A percentile compares a stretch with the other conserved stretches of the same genome.
phyloP scores from a whole-genome alignment of 2,329 filamentous ascomycete genomes.

The Pseudogymnoascus sp. region DNA sequence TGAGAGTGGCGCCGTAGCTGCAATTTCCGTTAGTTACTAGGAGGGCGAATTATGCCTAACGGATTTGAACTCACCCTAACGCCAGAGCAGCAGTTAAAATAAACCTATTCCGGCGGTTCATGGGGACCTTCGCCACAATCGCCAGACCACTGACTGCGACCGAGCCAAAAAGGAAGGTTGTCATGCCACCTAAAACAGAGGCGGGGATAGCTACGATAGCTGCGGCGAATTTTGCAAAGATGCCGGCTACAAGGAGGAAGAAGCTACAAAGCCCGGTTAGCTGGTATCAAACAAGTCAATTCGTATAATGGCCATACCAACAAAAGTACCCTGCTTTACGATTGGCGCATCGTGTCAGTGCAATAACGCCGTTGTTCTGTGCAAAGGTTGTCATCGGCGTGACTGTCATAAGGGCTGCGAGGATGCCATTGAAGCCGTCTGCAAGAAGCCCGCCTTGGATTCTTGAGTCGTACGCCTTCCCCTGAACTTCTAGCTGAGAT shows the following conservation, averaged over 20 bases:
- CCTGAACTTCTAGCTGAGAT: conserved; percentile 65
- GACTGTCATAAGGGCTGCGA: conserved; percentile 70
- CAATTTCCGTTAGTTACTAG: not conserved
- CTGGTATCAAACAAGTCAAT: not conserved
- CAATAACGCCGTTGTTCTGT: conserved; percentile 80
- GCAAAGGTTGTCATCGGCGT: conserved; percentile 75
- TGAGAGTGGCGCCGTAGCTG: conserved; percentile 55
- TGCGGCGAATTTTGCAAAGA: conserved; percentile 78
- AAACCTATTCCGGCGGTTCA: conserved; percentile 74
- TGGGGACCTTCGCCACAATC: conserved; percentile 53
- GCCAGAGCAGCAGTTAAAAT: conserved; percentile 69
- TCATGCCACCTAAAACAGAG: conserved; percentile 61
- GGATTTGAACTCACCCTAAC: conserved; percentile 41
- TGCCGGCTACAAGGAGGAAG: conserved; percentile 71
- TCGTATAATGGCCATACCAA: conserved; percentile 26
- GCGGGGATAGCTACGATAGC: conserved; percentile 68
- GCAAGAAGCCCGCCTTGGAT: conserved; percentile 74
- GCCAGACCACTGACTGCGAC: conserved; percentile 71
- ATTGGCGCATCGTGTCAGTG: conserved; percentile 73
- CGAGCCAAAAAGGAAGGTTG: conserved; percentile 70
- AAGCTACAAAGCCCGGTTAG: conserved; percentile 32
- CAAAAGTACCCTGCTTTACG: conserved; percentile 72
- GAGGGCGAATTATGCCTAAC: not conserved
- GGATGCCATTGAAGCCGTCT: conserved; percentile 66
- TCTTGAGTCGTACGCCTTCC: conserved; percentile 62